phyloP scores from a whole-genome alignment of 2,329 filamentous ascomycete species.

The Orbilia javanica region DNA sequence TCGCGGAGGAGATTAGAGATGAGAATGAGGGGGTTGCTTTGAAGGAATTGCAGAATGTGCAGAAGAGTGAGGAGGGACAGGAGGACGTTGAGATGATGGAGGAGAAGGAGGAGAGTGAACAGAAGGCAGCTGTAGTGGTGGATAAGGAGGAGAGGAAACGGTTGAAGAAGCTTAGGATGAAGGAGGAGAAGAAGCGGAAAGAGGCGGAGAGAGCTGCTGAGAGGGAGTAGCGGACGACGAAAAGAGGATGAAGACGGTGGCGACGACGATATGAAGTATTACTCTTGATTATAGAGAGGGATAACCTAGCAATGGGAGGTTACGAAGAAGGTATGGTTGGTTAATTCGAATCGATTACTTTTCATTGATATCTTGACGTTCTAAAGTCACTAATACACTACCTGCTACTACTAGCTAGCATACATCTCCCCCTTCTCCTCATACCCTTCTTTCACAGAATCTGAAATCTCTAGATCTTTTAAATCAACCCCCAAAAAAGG shows the following conservation, averaged over 20 bases:
- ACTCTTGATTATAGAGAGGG: neutral
- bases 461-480: neutral
- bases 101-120: slow-evolving; percentile 3
- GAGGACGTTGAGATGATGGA: neutral
- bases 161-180: slow-evolving; percentile 43
- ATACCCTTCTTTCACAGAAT: neutral
- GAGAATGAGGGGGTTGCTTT: slow-evolving; percentile 20
- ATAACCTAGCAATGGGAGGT: no score
- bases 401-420: neutral
- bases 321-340: neutral
- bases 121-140: neutral
- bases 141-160: slow-evolving; percentile 51
- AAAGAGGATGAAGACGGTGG: neutral
- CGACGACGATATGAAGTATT: neutral
- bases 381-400: neutral
- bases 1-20: slow-evolving; percentile 43
- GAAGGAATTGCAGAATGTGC: slow-evolving; percentile 40
- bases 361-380: neutral
- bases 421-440: neutral
- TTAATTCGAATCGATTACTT: neutral
- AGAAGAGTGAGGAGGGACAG: slow-evolving; percentile 20
- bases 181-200: slow-evolving; percentile 49
- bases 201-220: slow-evolving; percentile 36
- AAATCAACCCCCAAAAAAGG: neutral
- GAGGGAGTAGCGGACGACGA: slow-evolving; percentile 6